Base-by-base conservation (phyloP, 169 alveolate species). In the Neospora caninum region DNA sequence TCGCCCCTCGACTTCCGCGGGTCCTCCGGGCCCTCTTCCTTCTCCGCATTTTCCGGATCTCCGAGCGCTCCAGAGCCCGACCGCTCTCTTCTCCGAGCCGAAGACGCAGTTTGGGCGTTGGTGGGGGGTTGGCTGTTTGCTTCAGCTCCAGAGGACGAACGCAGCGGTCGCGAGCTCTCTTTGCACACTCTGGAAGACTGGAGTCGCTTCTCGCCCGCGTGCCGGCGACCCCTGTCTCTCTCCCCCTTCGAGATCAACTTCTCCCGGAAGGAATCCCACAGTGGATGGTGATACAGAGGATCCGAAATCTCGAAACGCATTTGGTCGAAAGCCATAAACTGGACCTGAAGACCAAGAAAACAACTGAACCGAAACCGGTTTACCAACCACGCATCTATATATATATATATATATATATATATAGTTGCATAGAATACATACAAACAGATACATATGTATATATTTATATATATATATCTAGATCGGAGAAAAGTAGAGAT, bases 221-320 rank as follows among this genome's bases (percentile, higher is more conserved):
- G 34, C 7, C n/a, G 73, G 73, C 73, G 73, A 27, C 73, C 7
- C 34, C 31, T 53, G 27, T 7, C 64, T 53, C 18, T 64, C 73
- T 64, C 73, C 31, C 73, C n/a, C 73, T 64, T 64, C 31, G 73
- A 16, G 7, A 29, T 27, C 73, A 64, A 29, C 34, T n/a, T 10
- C 54, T 88, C 93, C 9, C 93, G 70, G 38, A 88, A 53, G 64
- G 70, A 31, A 18, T 25, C 54, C 93, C 93, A 88, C 36, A 88
- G 41, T 10, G 93, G 93, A 67, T 88, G 93, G 18, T 31, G 78
- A 39, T 88, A 88, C 27, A 88, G 84, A 13, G 93, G 93, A 53
- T 88, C 93, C 86, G 82, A 38, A 9, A 88, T 10, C 84, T 88
- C 93, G 58, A 88, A 88, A n/a, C 93, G 93, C 82, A 34, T 43